Evolutionary conservation across 495 filamentous ascomycete species (phyloP).

Genomic region (Podospora anserina): DNA sequence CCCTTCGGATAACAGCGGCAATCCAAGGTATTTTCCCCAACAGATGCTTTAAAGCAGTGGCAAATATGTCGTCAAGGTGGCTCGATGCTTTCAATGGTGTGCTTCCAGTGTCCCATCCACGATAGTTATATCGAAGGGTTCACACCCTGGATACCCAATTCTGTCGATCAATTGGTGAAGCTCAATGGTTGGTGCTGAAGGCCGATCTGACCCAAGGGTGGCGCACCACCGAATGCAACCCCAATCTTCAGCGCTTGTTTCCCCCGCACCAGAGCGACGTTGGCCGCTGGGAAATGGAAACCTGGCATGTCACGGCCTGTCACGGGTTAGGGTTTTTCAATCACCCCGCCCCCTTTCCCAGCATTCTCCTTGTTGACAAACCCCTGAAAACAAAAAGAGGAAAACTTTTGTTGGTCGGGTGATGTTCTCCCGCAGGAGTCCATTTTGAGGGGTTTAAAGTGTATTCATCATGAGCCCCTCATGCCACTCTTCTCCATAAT

Average conservation of each 20-base stretch:
- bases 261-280: background rate
- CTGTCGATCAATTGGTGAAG: background rate
- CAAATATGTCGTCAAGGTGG: conserved; percentile 5
- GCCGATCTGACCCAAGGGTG: background rate
- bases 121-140: background rate
- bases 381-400: background rate
- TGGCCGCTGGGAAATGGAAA: background rate
- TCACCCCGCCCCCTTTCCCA: background rate
- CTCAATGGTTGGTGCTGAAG: background rate
- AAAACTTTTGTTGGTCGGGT: background rate
- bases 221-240: background rate
- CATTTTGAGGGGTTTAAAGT: background rate
- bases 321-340: conserved; percentile 3
- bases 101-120: background rate
- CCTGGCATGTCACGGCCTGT: background rate
- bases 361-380: background rate
- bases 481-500: background rate
- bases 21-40: background rate
- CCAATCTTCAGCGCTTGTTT: conserved; percentile 3
- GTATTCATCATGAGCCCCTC: too few relatives aligned
- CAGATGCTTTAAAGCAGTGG: background rate
- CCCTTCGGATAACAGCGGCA: conserved; percentile 12
- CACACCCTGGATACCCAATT: background rate
- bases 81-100: conserved; percentile 2
- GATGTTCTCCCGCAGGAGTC: background rate